Evolutionary conservation across 2,329 filamentous ascomycete species (phyloP), one percentile per base, ranked within the genome.

Genomic region (Trichoderma lentiforme): DNA sequence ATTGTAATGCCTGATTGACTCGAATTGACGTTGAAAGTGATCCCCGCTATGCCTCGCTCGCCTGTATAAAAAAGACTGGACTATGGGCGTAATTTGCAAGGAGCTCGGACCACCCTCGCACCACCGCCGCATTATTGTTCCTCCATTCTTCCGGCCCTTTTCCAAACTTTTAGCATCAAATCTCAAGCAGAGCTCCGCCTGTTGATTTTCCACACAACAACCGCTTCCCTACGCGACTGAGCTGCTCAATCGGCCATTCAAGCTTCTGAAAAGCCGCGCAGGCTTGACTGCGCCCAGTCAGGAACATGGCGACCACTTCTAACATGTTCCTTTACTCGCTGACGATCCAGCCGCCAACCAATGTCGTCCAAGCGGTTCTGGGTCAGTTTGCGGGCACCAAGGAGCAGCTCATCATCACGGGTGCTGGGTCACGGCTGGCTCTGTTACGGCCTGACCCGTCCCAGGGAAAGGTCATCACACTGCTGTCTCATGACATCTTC

Each of bases 301-400:
- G 79, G 80, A 87, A 80, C 81, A 98, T 98, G 96, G 95, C 96
- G 86, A 97, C 95, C 81, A 98, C 95, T 74, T 98, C 95, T 76
- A 95, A 95, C 82, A 97, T 98, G 94, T 98, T 98, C 82, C 91
- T 99, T 85, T 99, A 99, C 86, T 96, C 94, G 79, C 88, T 99
- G 85, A 98, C 96, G 77, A 91, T 99, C 79, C 94, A 98, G 84
- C 92, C 93, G 77, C 93, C 96, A 39, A 95, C 94, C 76, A 92
- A 94, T 73, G 90, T 97, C 79, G 94, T 92, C 65, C 92, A 97
- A 83, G 95, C 96, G 75, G 92, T 98, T 75, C 88, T 97, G 73
- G 97, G 96, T 77, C 95, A 98, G 84, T 98, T 98, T 83, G 91
- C 94, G 73, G 95, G 95, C 76, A 97, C 94, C 75, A 97, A 95